Evolutionary conservation across 2,329 filamentous ascomycete genomes (phyloP).

Genomic region (Fulvia fulva): DNA sequence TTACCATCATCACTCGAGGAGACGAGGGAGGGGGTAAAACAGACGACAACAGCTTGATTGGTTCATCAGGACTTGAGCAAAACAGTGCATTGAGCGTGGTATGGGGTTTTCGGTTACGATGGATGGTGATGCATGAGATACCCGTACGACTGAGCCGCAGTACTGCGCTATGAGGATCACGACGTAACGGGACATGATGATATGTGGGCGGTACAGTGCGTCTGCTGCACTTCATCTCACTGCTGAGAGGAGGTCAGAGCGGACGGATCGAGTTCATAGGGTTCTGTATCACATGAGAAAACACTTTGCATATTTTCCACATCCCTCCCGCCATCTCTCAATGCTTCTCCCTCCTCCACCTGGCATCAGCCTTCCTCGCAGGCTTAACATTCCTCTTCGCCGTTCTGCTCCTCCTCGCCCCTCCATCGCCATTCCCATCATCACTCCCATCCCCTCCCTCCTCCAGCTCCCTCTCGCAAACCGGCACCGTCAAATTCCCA

Average conservation of each 20-base stretch:
- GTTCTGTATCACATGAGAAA: not conserved
- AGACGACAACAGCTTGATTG: not conserved
- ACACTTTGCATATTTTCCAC: no score
- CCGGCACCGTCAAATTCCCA: conserved; percentile 51
- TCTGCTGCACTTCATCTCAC: not conserved
- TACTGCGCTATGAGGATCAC: conserved; percentile 1
- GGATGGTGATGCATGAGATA: not conserved
- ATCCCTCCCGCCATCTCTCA: no score
- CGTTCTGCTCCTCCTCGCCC: not conserved
- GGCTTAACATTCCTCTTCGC: not conserved
- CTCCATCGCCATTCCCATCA: not conserved
- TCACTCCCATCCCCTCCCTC: conserved; percentile 8
- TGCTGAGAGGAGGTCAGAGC: not conserved
- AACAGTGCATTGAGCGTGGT: not conserved
- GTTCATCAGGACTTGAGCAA: not conserved
- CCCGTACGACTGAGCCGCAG: not conserved
- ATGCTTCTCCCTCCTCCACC: conserved; percentile 4
- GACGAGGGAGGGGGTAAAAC: not conserved
- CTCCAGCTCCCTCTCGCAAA: conserved; percentile 29
- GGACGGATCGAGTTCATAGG: not conserved
- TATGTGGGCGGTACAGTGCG: not conserved
- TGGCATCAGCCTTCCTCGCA: not conserved
- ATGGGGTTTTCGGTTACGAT: not conserved
- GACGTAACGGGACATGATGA: not conserved
- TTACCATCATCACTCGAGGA: conserved; percentile 1